Base-by-base conservation (phyloP, 805 yeast species). In the Clavispora carvajalis region DNA sequence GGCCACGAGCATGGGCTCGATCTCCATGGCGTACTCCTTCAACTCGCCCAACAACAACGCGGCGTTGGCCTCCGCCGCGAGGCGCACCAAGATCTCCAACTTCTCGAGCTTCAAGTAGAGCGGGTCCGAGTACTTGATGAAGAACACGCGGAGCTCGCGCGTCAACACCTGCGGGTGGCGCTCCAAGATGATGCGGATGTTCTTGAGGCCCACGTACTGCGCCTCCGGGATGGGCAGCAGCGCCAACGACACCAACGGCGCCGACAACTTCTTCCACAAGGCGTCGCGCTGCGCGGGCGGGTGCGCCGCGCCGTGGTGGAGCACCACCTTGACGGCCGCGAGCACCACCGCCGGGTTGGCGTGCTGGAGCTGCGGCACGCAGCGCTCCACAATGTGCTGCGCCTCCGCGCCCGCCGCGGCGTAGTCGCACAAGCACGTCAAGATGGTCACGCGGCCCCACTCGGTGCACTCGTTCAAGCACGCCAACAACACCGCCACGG, bases 401-500 rank as follows among this genome's bases (percentile, higher is more conserved):
- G 95, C 89, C 57, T 90, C 96, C 12, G 73, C 67, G 2, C 67
- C 58, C 2, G 58, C 53, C 0, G 95, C 71, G 5, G 68, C 57
- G 59, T 82, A 91, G 34, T 83, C 90, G 6, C 88, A 74, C 48
- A 93, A 65, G 1, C 96, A 89, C 1, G 85, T 78, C 44, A 93
- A 71, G 33, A 93, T 85, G 1, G 97, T 79, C 49, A 93, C 85
- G 55, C 99, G 77, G 9, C 99, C 99, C 99, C 99, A 93, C 66
- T 93, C 99, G 0, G 98, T 90, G 65, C 98, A 91, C 65, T 93
- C 99, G 61, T 91, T 91, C 49, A 93, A 71, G 11, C 96, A 95
- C 51, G 80, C 70, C 45, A 93, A 69, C 45, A 93, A 74, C 59
- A 81, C 85, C 41, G 75, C 70, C 38, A 80, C 69, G 54, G 60